A percentile compares a stretch with the other conserved stretches of the same genome.
phyloP scores from a whole-genome alignment of 225 moss, liverwort and hornwort species.

The Antitrichia curtipendula region DNA sequence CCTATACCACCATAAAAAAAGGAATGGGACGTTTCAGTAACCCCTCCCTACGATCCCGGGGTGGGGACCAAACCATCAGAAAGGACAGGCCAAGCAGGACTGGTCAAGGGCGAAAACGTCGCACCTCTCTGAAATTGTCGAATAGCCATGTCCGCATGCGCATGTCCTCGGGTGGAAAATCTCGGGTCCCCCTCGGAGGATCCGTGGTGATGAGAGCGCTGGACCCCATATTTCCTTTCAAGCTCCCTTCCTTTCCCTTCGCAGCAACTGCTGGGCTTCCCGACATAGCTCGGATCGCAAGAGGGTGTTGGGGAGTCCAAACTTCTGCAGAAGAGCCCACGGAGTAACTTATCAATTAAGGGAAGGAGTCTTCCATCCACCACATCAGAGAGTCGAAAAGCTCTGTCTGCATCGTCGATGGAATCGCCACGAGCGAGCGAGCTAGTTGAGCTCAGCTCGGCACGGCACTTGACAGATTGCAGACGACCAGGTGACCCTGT shows the following conservation, averaged over 20 bases:
- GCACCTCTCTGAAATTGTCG: constrained; percentile 81
- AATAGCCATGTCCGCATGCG: constrained; percentile 93
- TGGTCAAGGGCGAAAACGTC: background rate
- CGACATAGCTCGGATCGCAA: constrained; percentile 5
- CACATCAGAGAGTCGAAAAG: background rate
- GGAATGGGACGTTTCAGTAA: background rate
- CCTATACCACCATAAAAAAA: constrained; percentile 27
- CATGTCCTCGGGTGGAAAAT: constrained; percentile 95
- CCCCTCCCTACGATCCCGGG: background rate
- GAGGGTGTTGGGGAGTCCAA: background rate
- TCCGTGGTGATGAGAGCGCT: constrained; percentile 46
- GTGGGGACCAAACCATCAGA: background rate
- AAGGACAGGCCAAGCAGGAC: background rate
- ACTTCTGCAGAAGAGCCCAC: background rate
- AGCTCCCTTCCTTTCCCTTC: background rate
- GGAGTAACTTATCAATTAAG: background rate
- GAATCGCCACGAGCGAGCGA: background rate
- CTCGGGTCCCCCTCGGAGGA: constrained; percentile 88
- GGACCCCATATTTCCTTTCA: background rate
- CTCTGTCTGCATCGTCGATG: background rate
- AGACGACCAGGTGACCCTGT: background rate
- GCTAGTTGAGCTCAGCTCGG: background rate
- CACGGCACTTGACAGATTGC: background rate
- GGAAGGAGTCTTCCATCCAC: background rate
- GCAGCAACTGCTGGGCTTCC: background rate